Percentiles rank a stretch among this genome's conserved stretches.
Conservation (phyloP, 1,139 yeast genomes). For the Geotrichum siamense region DNA sequence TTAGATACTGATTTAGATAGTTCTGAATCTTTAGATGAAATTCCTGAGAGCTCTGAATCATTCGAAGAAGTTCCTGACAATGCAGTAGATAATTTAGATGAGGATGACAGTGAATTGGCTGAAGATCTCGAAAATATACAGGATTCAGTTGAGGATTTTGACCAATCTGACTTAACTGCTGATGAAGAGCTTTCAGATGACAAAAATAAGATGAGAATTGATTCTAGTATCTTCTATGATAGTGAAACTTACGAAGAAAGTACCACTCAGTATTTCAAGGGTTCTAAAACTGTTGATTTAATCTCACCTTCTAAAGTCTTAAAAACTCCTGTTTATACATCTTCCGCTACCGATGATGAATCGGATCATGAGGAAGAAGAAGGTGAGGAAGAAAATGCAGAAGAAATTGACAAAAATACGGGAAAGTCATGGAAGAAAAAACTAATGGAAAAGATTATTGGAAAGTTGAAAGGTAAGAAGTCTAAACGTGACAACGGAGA, state of each 20-base stretch:
- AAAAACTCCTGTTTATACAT: not conserved
- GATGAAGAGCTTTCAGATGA: not conserved
- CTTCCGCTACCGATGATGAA: too few relatives aligned
- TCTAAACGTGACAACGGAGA: not conserved
- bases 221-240: not conserved
- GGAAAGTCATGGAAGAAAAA: constrained; percentile 9
- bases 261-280: not conserved
- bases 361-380: not conserved
- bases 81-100: not conserved
- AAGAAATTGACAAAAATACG: not conserved
- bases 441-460: constrained; percentile 5
- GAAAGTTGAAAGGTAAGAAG: constrained; percentile 3
- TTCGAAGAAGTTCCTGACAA: constrained; percentile 7
- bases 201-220: not conserved
- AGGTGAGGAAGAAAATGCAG: not conserved
- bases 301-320: too few relatives aligned
- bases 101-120: too few relatives aligned
- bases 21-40: not conserved
- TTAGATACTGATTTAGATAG: not conserved
- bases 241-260: not conserved
- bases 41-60: too few relatives aligned
- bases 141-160: not conserved
- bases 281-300: not conserved
- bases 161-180: not conserved
- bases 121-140: not conserved